These are phyloP conservation scores for Pulicaria dysenterica DNA, from an alignment of 129 eudicot species.

Conservation along the genomic window DNA sequence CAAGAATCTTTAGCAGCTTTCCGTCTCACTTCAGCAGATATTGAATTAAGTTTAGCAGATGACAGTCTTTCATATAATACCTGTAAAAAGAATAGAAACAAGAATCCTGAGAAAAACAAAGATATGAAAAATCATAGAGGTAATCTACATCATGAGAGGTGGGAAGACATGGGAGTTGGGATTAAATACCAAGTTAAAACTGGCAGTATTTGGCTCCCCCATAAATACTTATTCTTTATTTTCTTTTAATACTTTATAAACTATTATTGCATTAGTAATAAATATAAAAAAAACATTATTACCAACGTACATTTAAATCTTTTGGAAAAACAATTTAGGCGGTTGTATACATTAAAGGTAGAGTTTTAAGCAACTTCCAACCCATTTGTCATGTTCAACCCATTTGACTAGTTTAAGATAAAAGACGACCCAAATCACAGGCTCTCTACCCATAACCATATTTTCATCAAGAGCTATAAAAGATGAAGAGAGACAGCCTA, in stretches of 20 bases:
- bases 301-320: too few species aligned
- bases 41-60: slow-evolving; percentile 61
- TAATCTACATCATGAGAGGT: neutral
- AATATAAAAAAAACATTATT: neutral
- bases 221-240: neutral
- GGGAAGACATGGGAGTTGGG: too few species aligned
- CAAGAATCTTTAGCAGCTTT: slow-evolving; percentile 55
- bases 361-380: neutral
- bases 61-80: slow-evolving; percentile 75
- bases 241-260: neutral
- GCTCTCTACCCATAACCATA: neutral
- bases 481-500: neutral
- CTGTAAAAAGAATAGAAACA: slow-evolving; percentile 37
- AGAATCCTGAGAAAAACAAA: neutral
- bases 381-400: neutral
- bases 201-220: too few species aligned
- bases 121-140: neutral
- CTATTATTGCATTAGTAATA: neutral
- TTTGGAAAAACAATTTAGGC: too few species aligned
- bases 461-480: neutral
- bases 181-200: too few species aligned
- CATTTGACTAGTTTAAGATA: neutral
- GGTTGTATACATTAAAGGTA: too few species aligned
- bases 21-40: slow-evolving; percentile 58
- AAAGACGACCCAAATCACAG: neutral